Evolutionary conservation across 192 early-diverging fungal genomes (phyloP).

Genomic region (Spinellus fusiger): DNA sequence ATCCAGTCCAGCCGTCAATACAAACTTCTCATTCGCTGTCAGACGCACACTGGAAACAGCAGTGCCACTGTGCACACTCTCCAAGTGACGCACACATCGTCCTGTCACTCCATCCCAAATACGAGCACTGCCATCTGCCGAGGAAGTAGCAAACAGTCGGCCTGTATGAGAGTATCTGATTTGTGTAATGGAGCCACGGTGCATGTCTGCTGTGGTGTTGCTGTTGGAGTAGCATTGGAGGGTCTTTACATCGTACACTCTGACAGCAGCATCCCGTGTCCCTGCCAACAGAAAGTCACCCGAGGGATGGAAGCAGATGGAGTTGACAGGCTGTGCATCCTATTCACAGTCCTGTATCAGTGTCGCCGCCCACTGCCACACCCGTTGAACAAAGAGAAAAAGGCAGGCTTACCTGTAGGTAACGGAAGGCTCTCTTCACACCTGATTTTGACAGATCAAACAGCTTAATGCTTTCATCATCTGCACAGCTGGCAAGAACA

Average conservation of each 20-base stretch:
- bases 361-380: neutral
- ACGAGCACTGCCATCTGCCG: constrained; percentile 80
- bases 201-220: constrained; percentile 36
- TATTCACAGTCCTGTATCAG: constrained; percentile 7
- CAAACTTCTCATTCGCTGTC: constrained; percentile 67
- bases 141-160: constrained; percentile 66
- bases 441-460: constrained; percentile 82
- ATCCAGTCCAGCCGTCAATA: constrained; percentile 78
- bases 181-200: constrained; percentile 54
- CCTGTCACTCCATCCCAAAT: constrained; percentile 82
- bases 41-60: constrained; percentile 69
- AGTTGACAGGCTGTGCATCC: constrained; percentile 72
- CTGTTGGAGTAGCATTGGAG: constrained; percentile 73
- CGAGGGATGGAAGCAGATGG: constrained; percentile 88
- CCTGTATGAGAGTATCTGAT: constrained; percentile 71
- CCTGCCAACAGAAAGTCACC: constrained; percentile 82
- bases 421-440: constrained; percentile 79
- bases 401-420: constrained; percentile 54
- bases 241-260: constrained; percentile 84
- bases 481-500: constrained; percentile 81
- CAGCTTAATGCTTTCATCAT: constrained; percentile 82
- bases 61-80: constrained; percentile 69
- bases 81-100: constrained; percentile 68
- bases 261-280: constrained; percentile 71
- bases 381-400: neutral